Conservation (phyloP, 371 early-diverging fungal species). For the Rhizopus sp. region DNA sequence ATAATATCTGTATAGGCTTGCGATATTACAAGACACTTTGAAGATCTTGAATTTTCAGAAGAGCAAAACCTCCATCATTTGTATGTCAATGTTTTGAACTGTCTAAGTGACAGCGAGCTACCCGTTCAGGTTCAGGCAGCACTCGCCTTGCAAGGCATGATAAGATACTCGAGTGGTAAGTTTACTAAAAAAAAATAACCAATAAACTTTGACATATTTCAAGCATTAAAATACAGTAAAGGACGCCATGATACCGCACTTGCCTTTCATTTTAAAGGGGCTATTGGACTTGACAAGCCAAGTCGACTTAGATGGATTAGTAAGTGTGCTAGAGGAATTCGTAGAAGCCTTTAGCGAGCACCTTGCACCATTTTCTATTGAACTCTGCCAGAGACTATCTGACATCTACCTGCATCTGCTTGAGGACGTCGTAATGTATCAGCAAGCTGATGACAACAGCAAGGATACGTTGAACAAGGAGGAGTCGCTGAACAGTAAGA, state of each 20-base stretch:
- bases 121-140: constrained; percentile 86
- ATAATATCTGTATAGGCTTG: constrained; percentile 20
- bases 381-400: constrained; percentile 81
- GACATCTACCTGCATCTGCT: constrained; percentile 86
- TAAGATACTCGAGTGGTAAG: constrained; percentile 64
- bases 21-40: constrained; percentile 42
- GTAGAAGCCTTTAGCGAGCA: constrained; percentile 91
- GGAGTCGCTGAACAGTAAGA: constrained; percentile 72
- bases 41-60: constrained; percentile 41
- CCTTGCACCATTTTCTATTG: constrained; percentile 88
- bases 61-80: constrained; percentile 53
- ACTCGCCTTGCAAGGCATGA: constrained; percentile 76
- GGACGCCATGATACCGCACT: constrained; percentile 73
- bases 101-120: constrained; percentile 76
- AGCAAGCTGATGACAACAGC: not conserved
- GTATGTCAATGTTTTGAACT: constrained; percentile 65
- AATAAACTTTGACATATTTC: not conserved
- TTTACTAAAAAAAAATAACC: constrained; percentile 25
- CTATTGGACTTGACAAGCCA: constrained; percentile 83
- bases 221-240: constrained; percentile 42
- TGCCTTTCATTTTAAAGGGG: constrained; percentile 83
- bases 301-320: constrained; percentile 88
- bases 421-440: constrained; percentile 11
- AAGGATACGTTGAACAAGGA: not conserved
- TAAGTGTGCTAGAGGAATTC: constrained; percentile 84